phyloP scores from a whole-genome alignment of 495 filamentous ascomycete species.

The Antarctomyces pellizariae region DNA sequence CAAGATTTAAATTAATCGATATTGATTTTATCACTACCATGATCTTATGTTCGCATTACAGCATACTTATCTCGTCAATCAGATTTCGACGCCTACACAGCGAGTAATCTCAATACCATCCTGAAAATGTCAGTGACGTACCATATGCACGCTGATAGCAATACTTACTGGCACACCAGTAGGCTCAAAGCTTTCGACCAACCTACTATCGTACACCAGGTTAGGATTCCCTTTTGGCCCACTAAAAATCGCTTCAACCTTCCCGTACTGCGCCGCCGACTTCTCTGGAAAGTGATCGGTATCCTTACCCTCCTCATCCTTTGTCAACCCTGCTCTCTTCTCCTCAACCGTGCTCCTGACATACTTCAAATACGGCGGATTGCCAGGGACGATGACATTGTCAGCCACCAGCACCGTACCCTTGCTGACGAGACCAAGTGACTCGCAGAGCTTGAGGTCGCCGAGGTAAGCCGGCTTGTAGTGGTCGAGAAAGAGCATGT shows the following conservation, averaged over 20 bases:
- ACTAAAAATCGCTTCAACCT: slow-evolving; percentile 8
- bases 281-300: slow-evolving; percentile 6
- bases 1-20: no score
- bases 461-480: slow-evolving; percentile 45
- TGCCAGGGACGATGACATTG: slow-evolving; percentile 52
- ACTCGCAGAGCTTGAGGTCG: slow-evolving; percentile 52
- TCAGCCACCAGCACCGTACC: slow-evolving; percentile 46
- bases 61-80: no score
- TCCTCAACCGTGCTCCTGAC: slow-evolving; percentile 29
- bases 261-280: slow-evolving; percentile 6
- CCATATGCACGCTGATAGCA: neutral
- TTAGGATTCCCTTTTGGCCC: slow-evolving; percentile 38
- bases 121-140: slow-evolving; percentile 16
- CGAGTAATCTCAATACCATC: slow-evolving; percentile 51
- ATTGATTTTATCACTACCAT: no score
- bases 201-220: slow-evolving; percentile 39
- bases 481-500: slow-evolving; percentile 54
- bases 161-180: slow-evolving; percentile 30
- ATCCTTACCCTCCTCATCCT: slow-evolving; percentile 15
- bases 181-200: slow-evolving; percentile 43
- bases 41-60: no score
- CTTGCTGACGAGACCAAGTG: slow-evolving; percentile 31
- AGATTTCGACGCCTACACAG: slow-evolving; percentile 27
- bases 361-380: slow-evolving; percentile 49
- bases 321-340: slow-evolving; percentile 19